Evolutionary conservation across 208 protist species (phyloP), one percentile per base, ranked within the genome.

Genomic region (Angomonas ambiguus): DNA sequence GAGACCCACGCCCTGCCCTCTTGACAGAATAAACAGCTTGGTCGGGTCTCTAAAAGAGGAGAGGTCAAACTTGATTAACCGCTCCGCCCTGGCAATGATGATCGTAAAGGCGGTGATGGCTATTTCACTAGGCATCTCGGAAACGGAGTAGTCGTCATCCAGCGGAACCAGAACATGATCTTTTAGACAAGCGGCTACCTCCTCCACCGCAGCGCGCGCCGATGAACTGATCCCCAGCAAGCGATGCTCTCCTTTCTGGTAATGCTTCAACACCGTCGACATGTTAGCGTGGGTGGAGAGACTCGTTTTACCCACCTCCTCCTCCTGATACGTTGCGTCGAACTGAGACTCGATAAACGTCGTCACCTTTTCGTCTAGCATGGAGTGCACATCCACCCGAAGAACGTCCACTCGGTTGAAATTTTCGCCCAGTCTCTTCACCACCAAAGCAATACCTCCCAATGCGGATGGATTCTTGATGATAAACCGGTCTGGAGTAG

Each of bases 401-500:
- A 93, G 38, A 4, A 85, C 72, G n/a, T 83, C 80, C 8, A 76
- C 79, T 30, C 83, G 76, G 27, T 92, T 87, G 65, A 95, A 93
- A 65, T 90, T 88, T 65, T 95, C 83, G 41, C 82, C 83, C 24
- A 95, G 80, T 30, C 84, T 79, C 38, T 77, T 77, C 6, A 95
- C 65, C n/a, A 95, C 76, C 49, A 69, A 60, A 25, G 84, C 82
- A 51, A 95, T 62, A 1, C 77, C 79, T 18, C 74, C 38, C 31
- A 95, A 70, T 38, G 82, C 89, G 1, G 60, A 59, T n/a, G 80
- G 76, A 57, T 95, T 81, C 20, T 72, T 71, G 35, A 95, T 76
- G 18, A 95, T 67, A 13, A 28, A 65, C 25, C 20, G 66, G 2
- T 18, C 25, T 8, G 34, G 10, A 18, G 22, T 27, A 18, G 30